Conservation (phyloP, 2,329 filamentous ascomycete species). For the Phyllosticta citrichinensis region DNA sequence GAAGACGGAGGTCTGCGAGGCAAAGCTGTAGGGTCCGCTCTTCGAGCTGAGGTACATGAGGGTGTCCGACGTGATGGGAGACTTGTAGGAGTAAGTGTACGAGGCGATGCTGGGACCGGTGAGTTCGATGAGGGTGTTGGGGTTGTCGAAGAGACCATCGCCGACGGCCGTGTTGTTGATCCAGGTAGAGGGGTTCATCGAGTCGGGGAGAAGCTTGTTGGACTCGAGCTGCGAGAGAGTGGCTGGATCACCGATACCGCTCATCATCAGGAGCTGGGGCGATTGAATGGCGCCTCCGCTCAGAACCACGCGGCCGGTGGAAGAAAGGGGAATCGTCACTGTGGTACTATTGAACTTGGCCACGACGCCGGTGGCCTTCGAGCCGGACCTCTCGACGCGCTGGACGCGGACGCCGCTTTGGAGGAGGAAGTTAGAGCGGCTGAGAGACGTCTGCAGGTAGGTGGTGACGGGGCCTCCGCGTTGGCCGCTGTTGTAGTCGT, state of each 20-base stretch:
- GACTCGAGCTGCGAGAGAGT: constrained; percentile 20
- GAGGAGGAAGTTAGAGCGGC: constrained; percentile 18
- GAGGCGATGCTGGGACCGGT: constrained; percentile 34
- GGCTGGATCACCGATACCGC: constrained; percentile 25
- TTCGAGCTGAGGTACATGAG: constrained; percentile 39
- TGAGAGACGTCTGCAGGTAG: constrained; percentile 41
- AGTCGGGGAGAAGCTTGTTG: constrained; percentile 24
- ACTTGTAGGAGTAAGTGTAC: constrained; percentile 38
- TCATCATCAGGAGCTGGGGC: constrained; percentile 28
- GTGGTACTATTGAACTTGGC: constrained; percentile 24
- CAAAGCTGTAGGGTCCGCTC: constrained; percentile 44
- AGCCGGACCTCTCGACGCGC: constrained; percentile 33
- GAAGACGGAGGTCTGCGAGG: constrained; percentile 44
- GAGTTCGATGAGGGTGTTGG: constrained; percentile 45
- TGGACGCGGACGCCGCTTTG: constrained; percentile 35
- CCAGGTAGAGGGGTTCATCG: constrained; percentile 31
- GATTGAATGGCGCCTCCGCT: constrained; percentile 25
- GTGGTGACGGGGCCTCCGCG: constrained; percentile 41
- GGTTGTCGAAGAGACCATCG: constrained; percentile 45
- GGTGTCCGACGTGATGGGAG: constrained; percentile 33
- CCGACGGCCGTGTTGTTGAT: constrained; percentile 42
- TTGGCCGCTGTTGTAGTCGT: constrained; percentile 40
- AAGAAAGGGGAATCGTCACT: constrained; percentile 21
- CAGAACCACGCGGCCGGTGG: constrained; percentile 26
- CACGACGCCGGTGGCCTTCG: constrained; percentile 34